Conservation (phyloP, 768 basidiomycete species). For the Pulveroboletus sp. region DNA sequence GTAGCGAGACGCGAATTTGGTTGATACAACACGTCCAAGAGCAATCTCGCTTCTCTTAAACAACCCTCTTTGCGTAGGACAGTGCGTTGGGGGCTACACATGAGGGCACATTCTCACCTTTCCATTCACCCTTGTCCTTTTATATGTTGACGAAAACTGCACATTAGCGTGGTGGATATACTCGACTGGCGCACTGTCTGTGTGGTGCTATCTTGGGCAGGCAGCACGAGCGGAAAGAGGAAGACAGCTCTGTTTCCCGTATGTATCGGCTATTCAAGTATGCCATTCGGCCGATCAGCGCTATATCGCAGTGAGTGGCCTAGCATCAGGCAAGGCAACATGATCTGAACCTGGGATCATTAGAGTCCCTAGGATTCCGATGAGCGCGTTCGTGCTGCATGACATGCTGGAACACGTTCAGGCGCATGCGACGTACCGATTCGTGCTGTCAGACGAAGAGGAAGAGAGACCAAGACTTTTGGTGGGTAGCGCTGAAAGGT, state of each 20-base stretch:
- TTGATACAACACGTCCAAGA: constrained; percentile 97
- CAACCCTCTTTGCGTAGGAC: constrained; percentile 80
- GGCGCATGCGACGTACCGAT: constrained; percentile 91
- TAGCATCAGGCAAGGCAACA: not conserved
- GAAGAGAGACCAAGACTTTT: constrained; percentile 73
- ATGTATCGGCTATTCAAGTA: constrained; percentile 81
- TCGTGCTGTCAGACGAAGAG: constrained; percentile 85
- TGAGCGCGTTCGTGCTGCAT: constrained; percentile 86
- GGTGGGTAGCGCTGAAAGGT: constrained; percentile 40
- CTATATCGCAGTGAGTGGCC: constrained; percentile 54
- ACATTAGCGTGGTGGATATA: constrained; percentile 53
- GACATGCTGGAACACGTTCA: constrained; percentile 90
- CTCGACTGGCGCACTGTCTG: constrained; percentile 65
- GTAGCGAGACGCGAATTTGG: constrained; percentile 40
- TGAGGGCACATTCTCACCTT: constrained; percentile 61
- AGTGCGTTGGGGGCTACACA: constrained; percentile 85
- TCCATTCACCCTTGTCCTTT: not conserved
- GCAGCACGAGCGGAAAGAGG: constrained; percentile 47
- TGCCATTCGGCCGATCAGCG: constrained; percentile 69
- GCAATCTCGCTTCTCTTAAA: constrained; percentile 58
- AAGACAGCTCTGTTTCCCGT: constrained; percentile 29
- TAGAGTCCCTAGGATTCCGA: constrained; percentile 46
- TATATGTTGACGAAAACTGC: constrained; percentile 10
- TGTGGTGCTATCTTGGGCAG: constrained; percentile 84
- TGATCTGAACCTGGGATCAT: not conserved